Conservation (phyloP, 768 basidiomycete genomes). For the Leccinum pellstonianum region DNA sequence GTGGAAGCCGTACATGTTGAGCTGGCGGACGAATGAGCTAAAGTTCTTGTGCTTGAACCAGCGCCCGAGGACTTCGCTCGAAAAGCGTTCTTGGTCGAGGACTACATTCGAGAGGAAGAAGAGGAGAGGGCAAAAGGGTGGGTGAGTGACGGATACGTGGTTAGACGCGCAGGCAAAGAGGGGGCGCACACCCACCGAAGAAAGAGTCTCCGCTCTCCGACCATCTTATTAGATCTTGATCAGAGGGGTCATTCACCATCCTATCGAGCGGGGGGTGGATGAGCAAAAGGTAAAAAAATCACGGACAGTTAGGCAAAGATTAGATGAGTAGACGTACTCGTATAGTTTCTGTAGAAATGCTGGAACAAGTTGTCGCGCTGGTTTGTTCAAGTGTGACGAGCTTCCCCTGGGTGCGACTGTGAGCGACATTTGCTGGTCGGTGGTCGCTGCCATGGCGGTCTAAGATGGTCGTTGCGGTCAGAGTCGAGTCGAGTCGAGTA, state of each 20-base stretch:
- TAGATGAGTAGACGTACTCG: constrained; percentile 36
- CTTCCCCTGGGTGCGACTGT: constrained; percentile 42
- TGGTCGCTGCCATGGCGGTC: constrained; percentile 36
- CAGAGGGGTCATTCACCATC: constrained; percentile 87
- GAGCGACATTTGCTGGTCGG: constrained; percentile 60
- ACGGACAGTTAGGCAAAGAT: constrained; percentile 10
- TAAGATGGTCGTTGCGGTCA: constrained; percentile 3
- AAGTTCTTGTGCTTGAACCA: constrained; percentile 99
- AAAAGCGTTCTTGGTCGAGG: constrained; percentile 87
- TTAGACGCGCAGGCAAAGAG: neutral
- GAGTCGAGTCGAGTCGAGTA: neutral
- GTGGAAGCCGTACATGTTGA: constrained; percentile 97
- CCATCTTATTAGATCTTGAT: constrained; percentile 88
- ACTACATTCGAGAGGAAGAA: constrained; percentile 46
- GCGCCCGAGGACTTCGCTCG: constrained; percentile 81
- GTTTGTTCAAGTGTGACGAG: constrained; percentile 37
- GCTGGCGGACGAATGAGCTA: constrained; percentile 89
- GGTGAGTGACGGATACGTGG: constrained; percentile 1
- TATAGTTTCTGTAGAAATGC: constrained; percentile 93
- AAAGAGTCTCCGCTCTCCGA: constrained; percentile 89
- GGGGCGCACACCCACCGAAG: constrained; percentile 73
- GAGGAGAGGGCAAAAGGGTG: neutral
- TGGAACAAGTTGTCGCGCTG: constrained; percentile 58
- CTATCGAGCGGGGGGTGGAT: constrained; percentile 39
- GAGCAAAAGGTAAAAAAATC: constrained; percentile 11